Evolutionary conservation across 2,329 filamentous ascomycete species (phyloP).

Genomic region (Ceratocystis smalleyi): DNA sequence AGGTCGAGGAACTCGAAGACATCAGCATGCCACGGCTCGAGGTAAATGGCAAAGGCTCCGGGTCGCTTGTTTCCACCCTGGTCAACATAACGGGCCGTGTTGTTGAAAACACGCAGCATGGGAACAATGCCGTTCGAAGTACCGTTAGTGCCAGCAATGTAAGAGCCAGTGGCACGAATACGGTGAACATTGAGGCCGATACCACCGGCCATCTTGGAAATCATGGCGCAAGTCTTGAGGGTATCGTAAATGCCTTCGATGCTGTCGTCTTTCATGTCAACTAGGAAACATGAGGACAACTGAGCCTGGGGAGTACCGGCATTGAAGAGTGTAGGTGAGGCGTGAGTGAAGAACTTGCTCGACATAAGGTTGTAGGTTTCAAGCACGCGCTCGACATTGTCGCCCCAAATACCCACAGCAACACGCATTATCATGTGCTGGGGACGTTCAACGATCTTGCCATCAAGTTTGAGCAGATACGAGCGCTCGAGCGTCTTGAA

Average conservation of each 20-base stretch:
- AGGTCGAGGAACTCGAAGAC: conserved; percentile 95
- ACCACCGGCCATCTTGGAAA: conserved; percentile 97
- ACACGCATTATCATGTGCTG: conserved; percentile 99
- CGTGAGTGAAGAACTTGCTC: conserved; percentile 95
- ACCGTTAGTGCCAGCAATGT: conserved; percentile 95
- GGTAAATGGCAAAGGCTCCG: conserved; percentile 94
- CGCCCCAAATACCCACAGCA: conserved; percentile 87
- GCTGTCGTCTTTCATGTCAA: conserved; percentile 99
- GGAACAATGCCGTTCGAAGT: conserved; percentile 95
- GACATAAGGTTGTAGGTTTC: conserved; percentile 99
- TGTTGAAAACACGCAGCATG: conserved; percentile 98
- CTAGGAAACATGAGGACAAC: conserved; percentile 93
- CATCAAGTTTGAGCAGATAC: conserved; percentile 87
- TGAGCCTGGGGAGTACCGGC: conserved; percentile 90
- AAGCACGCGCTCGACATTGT: conserved; percentile 83
- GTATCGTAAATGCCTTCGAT: conserved; percentile 99
- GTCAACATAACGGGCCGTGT: conserved; percentile 95
- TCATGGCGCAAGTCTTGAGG: conserved; percentile 97
- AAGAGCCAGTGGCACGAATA: conserved; percentile 92
- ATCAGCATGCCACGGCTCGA: conserved; percentile 97
- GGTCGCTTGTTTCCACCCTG: conserved; percentile 99
- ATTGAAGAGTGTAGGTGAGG: conserved; percentile 95
- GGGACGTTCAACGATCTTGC: conserved; percentile 90
- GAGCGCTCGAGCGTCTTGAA: conserved; percentile 99
- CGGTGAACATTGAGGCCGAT: conserved; percentile 94